Base-by-base conservation (phyloP, 805 yeast species). In the Martiniozyma abietophila region DNA sequence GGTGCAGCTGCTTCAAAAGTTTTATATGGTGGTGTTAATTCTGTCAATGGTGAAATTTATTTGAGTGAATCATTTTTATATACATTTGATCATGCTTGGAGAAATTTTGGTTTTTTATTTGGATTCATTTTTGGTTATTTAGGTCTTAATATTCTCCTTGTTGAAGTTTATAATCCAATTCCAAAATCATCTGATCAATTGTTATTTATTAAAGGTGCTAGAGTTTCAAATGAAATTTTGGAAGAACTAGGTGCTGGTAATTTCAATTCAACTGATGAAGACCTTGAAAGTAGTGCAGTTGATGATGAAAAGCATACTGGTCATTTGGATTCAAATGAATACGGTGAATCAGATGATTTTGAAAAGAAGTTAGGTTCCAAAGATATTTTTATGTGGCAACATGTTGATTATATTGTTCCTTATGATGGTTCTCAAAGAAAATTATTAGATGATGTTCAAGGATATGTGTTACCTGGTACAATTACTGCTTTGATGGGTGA, bases 21-120 rank as follows among this genome's bases (percentile, higher is more conserved):
- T 15, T 23, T 43, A 8, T 48, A 47, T 29, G 46, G 49, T 21
- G 39, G 36, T 14, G 32, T 64, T 7, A 39, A 49, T 12, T 51
- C 53, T 37, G 80, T 76, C 23, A 51, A 52, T 41, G 84, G 83
- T 50, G 71, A 68, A 37, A 50, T 51, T 14, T 76, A 72, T 45
- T 35, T 75, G 9, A 41, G 42, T 5, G 47, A 46, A 3, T 52
- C 74, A 7, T 83, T 55, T 54, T 50, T 55, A 27, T 84, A 77
- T 61, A 50, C 50, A 15, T 73, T 66, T 47, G 42, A 55, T 15
- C 83, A 84, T 54, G 66, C 70, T 32, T 84, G 95, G 95, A 74
- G 94, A 62, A 80, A 84, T 53, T 65, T 79, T 38, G 95, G 76
- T 38, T 65, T 71, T 38, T 35, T 62, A 36, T 39, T 67, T 45